phyloP scores from a whole-genome alignment of 2,329 filamentous ascomycete genomes.

The Cladosporium colombiae region DNA sequence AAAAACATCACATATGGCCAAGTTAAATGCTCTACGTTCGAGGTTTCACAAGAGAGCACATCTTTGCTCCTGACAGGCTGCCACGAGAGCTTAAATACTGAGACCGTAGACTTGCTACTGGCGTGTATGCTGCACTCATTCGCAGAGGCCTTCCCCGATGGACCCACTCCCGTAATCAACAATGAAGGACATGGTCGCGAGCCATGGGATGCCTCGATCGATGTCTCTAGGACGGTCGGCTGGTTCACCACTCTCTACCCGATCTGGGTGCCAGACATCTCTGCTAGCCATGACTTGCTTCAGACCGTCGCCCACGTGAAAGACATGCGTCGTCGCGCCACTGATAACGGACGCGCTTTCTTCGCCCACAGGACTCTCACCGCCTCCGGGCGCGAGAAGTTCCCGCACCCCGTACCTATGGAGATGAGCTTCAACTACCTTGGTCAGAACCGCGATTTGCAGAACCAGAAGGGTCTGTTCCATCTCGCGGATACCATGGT shows the following conservation, averaged over 20 bases:
- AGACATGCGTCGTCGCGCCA: conserved; percentile 14
- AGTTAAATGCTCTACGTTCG: conserved; percentile 11
- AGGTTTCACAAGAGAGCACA: conserved; percentile 29
- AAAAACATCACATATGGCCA: conserved; percentile 24
- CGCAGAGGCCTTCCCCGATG: conserved; percentile 44
- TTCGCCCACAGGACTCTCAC: conserved; percentile 15
- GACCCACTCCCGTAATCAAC: conserved; percentile 45
- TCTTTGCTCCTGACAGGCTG: conserved; percentile 24
- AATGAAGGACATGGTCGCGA: conserved; percentile 54
- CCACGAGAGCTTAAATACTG: conserved; percentile 39
- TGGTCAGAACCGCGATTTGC: conserved; percentile 13
- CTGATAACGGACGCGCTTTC: conserved; percentile 16
- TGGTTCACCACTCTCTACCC: conserved; percentile 50
- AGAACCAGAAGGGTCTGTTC: conserved; percentile 18
- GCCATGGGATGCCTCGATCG: conserved; percentile 47
- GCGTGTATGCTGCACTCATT: conserved; percentile 46
- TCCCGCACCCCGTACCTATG: conserved; percentile 16
- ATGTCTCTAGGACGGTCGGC: conserved; percentile 52
- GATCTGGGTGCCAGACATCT: conserved; percentile 2
- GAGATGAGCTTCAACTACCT: conserved; percentile 19
- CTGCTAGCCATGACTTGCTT: conserved; percentile 10
- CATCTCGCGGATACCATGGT: conserved; percentile 18
- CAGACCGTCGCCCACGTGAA: conserved; percentile 13
- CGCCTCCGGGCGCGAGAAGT: conserved; percentile 5
- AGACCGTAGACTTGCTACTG: conserved; percentile 41